A percentile compares a stretch with the other conserved stretches of the same genome.
Conservation (phyloP, 805 yeast species). For the Pichia membranifaciens region DNA sequence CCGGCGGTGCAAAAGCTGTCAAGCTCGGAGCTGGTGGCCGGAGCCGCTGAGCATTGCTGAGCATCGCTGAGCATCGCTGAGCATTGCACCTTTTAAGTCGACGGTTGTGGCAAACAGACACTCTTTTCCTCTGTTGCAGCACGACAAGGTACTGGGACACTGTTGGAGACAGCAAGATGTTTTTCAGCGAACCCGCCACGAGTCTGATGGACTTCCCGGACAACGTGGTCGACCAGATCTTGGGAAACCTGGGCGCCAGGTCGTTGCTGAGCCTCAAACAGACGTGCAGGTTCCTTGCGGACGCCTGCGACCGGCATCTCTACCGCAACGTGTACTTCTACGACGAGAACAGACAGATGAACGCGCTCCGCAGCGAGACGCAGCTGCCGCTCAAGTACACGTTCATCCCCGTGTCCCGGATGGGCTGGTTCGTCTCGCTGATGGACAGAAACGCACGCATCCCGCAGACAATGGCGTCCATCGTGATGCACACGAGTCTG, state of each 20-base stretch:
- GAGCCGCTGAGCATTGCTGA: no score
- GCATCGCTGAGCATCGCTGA: no score
- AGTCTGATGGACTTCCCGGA: slow-evolving; percentile 6
- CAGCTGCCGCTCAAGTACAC: background rate
- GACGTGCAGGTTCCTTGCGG: slow-evolving; percentile 1
- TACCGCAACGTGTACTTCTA: slow-evolving; percentile 4
- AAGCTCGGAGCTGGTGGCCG: no score
- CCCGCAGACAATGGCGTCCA: background rate
- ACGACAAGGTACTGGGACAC: no score
- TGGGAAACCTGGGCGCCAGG: background rate
- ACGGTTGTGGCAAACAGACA: no score
- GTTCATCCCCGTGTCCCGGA: slow-evolving; percentile 3
- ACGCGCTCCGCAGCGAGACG: background rate
- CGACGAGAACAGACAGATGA: background rate
- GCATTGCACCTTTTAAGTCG: no score
- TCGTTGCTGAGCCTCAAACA: background rate
- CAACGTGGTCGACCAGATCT: slow-evolving; percentile 4
- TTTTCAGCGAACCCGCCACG: no score
- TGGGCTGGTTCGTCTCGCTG: background rate
- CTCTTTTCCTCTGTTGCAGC: no score
- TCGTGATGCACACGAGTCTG: background rate
- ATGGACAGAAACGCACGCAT: background rate
- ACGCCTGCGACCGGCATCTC: background rate
- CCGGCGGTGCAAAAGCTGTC: no score
- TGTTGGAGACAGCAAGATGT: no score